phyloP scores from a whole-genome alignment of 2,329 filamentous ascomycete genomes.

The Claviceps sorghi region DNA sequence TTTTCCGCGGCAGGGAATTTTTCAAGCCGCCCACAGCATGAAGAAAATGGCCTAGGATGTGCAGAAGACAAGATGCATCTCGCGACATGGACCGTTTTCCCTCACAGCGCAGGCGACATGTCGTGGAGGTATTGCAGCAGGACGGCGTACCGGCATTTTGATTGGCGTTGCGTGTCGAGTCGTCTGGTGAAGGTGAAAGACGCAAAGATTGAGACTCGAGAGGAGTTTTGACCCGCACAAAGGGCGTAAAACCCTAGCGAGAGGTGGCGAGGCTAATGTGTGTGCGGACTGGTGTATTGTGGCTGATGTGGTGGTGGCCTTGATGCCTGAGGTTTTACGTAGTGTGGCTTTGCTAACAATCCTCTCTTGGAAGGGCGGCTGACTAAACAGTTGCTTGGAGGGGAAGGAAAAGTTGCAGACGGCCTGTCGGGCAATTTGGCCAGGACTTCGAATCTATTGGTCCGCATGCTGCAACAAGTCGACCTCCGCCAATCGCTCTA shows the following conservation, averaged over 20 bases:
- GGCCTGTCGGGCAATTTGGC: background rate
- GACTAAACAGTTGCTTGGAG: background rate
- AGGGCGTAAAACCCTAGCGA: slow-evolving; percentile 26
- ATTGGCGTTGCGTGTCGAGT: slow-evolving; percentile 24
- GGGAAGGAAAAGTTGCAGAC: background rate
- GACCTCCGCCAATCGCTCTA: background rate
- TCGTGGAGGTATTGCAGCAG: slow-evolving; percentile 4
- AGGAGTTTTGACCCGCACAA: slow-evolving; percentile 20
- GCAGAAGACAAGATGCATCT: background rate
- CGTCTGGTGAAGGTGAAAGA: slow-evolving; percentile 20
- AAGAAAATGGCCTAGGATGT: background rate
- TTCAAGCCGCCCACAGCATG: background rate
- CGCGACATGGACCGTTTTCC: background rate
- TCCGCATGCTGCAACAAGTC: background rate
- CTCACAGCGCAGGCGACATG: background rate
- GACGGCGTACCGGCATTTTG: slow-evolving; percentile 28
- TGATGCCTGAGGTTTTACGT: background rate
- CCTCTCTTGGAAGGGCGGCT: background rate
- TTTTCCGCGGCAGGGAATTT: background rate
- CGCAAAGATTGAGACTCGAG: slow-evolving; percentile 15
- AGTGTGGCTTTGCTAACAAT: background rate
- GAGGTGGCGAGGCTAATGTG: background rate
- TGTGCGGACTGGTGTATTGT: background rate
- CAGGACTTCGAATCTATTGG: background rate
- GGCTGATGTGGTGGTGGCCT: background rate